Evolutionary conservation across 306 rosid genomes (phyloP), one percentile per base, ranked within the genome.

Genomic region (Comarum palustre): DNA sequence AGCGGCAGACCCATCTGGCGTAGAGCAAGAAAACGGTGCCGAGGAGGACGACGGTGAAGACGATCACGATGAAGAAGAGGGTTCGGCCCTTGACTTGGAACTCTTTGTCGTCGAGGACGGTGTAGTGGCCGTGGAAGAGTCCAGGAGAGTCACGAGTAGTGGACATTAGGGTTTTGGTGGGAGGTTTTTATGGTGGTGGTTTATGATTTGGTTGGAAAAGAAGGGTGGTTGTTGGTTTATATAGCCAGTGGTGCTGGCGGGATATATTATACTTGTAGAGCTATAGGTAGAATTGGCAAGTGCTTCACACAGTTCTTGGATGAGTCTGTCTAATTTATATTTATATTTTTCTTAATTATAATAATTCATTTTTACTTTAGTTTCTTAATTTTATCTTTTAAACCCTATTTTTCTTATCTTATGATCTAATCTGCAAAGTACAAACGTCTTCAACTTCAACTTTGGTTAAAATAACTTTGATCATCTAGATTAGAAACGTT

Each of bases 1-100:
- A 83, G 29, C 90, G 92, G 84, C 89, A 89, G 68, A 86, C 57
- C 97, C 96, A 91, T 39, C 95, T 87, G 14, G 90, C 82, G 84
- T 94, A 94, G 73, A 91, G 81, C 83, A 86, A 66, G 73, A 91
- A 78, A 70, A 94, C 82, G 1, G 85, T 43, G 19, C 78, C 62
- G 36, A 89, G 78, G 48, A 91, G 84, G 72, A 88, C 43, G 69
- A 87, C 74, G 71, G 88, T 72, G 80, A 87, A 88, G 73, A 94
- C 62, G 2, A 86, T 79, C 61, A 90, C 80, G 66, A 86, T 27
- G 82, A 88, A 80, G 87, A 89, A 91, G 42, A 94, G 75, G 2
- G 96, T 87, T 1, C 81, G 84, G 43, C 97, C 96, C 13, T 82
- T 86, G 82, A 91, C 81, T 62, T 84, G 80, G 58, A 89, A 92